Base-by-base conservation (phyloP, 352 stramenopile species). In the Phytophthora hybrid region DNA sequence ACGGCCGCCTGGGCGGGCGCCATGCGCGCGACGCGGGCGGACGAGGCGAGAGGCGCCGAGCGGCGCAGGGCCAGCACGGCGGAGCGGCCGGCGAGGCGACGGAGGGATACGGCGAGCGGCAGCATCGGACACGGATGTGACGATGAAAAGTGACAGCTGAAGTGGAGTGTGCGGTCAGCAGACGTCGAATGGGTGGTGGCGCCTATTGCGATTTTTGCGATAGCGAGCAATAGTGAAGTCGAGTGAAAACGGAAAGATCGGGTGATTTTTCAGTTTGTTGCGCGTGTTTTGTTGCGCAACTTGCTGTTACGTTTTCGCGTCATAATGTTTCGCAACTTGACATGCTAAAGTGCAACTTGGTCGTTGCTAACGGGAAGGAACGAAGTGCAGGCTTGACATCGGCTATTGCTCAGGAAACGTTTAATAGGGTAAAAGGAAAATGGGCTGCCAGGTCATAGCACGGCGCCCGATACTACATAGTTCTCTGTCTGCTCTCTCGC, bases 31-130 rank as follows among this genome's bases (percentile, higher is more conserved):
- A 74, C 67, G 41, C 70, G 64, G n/a, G 46, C 4, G 23, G 69
- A 52, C 18, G 66, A 56, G n/a, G 59, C 49, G 53, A 68, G 14
- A 9, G 55, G 62, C 10, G 57, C 54, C 23, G 64, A 63, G 32
- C 59, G 58, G 31, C 66, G 59, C 31, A 70, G 31, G n/a, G 63
- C 65, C 37, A 73, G 34, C 14, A 71, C 60, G 56, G 70, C 52
- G 23, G 74, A 77, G 57, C 74, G 77, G 54, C 64, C 55, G 34
- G 67, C 71, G 11, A 84, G 54, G 34, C 72, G 76, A 29, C 77
- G 77, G 26, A 84, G 71, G 9, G 77, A 78, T 21, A 73, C 71
- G 49, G 63, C 49, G 31, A 84, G 66, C 47, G 77, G 77, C 31
- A 84, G 54, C 77, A 84, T 84, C 49, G 62, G 55, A 49, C 41